These are phyloP conservation scores for Coemansia sp. DNA, from an alignment of 192 early-diverging fungal species.

Conservation along the genomic window DNA sequence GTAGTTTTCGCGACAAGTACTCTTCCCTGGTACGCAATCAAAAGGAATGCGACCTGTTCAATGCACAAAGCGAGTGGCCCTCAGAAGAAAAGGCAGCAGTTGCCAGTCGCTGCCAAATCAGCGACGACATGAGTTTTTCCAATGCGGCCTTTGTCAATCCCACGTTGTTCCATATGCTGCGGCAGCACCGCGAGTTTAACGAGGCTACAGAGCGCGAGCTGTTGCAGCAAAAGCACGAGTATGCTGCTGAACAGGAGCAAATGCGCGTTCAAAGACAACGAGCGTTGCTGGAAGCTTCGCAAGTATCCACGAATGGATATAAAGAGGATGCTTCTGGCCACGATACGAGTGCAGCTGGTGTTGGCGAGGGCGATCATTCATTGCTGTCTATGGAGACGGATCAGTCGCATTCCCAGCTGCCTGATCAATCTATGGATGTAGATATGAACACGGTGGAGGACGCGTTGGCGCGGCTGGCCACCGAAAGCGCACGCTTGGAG, in stretches of 20 bases:
- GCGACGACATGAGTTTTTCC: slow-evolving; percentile 52
- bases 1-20: slow-evolving; percentile 50
- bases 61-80: slow-evolving; percentile 38
- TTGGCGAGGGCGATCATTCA: no score
- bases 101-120: slow-evolving; percentile 39
- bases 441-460: slow-evolving; percentile 43
- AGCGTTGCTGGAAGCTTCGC: slow-evolving; percentile 3
- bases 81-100: slow-evolving; percentile 29
- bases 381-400: no score
- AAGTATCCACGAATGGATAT: no score
- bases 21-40: slow-evolving; percentile 42
- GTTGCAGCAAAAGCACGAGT: slow-evolving; percentile 40
- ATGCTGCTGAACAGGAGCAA: slow-evolving; percentile 34
- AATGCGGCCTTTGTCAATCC: slow-evolving; percentile 54
- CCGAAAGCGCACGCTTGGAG: background rate
- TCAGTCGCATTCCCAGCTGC: slow-evolving; percentile 11
- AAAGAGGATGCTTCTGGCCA: background rate
- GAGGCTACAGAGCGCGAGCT: slow-evolving; percentile 54
- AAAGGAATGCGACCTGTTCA: slow-evolving; percentile 40
- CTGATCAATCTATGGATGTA: slow-evolving; percentile 34
- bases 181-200: slow-evolving; percentile 54
- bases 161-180: slow-evolving; percentile 54
- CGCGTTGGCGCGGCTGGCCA: slow-evolving; percentile 42
- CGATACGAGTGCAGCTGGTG: background rate
- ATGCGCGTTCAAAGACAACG: slow-evolving; percentile 18